Conservation (phyloP, 495 filamentous ascomycete genomes). For the Aspergillus funiculosus region DNA sequence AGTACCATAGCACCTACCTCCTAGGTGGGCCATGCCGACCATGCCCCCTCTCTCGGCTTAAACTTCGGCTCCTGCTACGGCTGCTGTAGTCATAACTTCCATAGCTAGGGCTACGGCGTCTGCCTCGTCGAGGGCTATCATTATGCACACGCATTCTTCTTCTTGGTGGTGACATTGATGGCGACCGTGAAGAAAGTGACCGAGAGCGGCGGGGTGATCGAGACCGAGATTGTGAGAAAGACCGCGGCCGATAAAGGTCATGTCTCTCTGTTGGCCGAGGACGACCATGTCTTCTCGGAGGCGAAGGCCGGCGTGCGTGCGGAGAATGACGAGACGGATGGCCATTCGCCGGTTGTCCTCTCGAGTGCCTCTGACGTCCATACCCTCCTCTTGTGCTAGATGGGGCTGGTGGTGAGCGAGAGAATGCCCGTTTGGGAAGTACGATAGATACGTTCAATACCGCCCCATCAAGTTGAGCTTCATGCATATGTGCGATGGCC, state of each 20-base stretch:
- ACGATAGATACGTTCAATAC: conserved; percentile 90
- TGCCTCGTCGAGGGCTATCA: conserved; percentile 31
- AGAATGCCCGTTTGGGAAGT: conserved; percentile 66
- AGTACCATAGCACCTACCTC: conserved; percentile 3
- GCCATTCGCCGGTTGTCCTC: conserved; percentile 26
- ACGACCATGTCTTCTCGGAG: conserved; percentile 36
- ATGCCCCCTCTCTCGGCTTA: conserved; percentile 34
- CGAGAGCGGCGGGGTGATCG: conserved; percentile 38
- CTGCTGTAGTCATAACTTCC: conserved; percentile 48
- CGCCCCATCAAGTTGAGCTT: conserved; percentile 88
- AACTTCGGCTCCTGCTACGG: conserved; percentile 42
- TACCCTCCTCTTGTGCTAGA: conserved; percentile 24
- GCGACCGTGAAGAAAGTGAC: conserved; percentile 30
- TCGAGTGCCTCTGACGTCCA: conserved; percentile 31
- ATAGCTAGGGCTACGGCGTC: conserved; percentile 51
- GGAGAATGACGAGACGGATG: conserved; percentile 27
- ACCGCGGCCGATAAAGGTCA: conserved; percentile 46
- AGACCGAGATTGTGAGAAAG: conserved; percentile 43
- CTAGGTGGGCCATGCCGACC: conserved; percentile 23
- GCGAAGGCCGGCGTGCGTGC: conserved; percentile 25
- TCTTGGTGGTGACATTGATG: conserved; percentile 30
- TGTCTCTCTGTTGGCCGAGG: conserved; percentile 38
- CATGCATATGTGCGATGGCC: conserved; percentile 96
- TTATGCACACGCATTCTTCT: conserved; percentile 26
- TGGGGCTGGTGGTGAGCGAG: conserved; percentile 44